These are phyloP conservation scores for Actinomucor elegans DNA, from an alignment of 371 early-diverging fungal genomes.

Conservation along the genomic window DNA sequence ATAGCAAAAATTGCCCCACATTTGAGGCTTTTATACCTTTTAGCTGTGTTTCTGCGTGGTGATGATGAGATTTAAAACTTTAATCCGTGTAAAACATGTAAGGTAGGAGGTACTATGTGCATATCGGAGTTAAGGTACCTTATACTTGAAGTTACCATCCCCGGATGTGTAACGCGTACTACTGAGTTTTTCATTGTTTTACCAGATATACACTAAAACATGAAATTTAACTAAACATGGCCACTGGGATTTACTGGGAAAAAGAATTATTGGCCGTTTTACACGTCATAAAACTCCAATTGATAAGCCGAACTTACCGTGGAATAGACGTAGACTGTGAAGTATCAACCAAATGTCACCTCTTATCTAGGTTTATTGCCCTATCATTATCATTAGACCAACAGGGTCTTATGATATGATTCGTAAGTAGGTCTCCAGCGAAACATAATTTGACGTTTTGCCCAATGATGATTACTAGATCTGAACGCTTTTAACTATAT, in stretches of 20 bases:
- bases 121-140: constrained; percentile 4
- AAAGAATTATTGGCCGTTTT: background rate
- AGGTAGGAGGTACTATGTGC: background rate
- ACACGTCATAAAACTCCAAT: constrained; percentile 7
- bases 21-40: constrained; percentile 20
- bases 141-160: constrained; percentile 3
- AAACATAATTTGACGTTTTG: too few relatives aligned
- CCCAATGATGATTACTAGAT: too few relatives aligned
- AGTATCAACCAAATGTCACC: too few relatives aligned
- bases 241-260: constrained; percentile 17
- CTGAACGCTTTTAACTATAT: too few relatives aligned
- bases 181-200: constrained; percentile 15
- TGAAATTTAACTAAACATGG: constrained; percentile 1
- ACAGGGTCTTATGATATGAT: too few relatives aligned
- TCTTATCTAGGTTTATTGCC: too few relatives aligned
- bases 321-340: too few relatives aligned
- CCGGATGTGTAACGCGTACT: constrained; percentile 1
- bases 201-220: constrained; percentile 5
- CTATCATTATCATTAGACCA: too few relatives aligned
- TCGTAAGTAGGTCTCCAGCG: too few relatives aligned
- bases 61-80: too few relatives aligned
- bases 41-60: constrained; percentile 2
- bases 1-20: constrained; percentile 2
- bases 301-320: constrained; percentile 3
- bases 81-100: background rate